Evolutionary conservation across 768 basidiomycete species (phyloP), one percentile per base, ranked within the genome.

Genomic region (Crucibulum laeve): DNA sequence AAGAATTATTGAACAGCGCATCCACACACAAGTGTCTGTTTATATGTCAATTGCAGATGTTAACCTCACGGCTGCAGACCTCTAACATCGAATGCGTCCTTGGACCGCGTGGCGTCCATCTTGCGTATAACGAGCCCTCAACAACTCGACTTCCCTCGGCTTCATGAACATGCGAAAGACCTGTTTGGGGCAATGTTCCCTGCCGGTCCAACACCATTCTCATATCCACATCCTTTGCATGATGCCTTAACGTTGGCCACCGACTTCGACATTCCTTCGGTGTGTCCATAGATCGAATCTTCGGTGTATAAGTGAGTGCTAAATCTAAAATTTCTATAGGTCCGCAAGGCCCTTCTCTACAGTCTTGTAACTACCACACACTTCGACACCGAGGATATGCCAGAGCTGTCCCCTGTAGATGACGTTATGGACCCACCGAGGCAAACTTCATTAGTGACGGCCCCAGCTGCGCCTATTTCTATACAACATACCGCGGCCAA

Each of bases 331-430:
- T 25, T 42, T 24, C 15, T 33, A 17, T 46, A 84, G 82, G 69
- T 79, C 42, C 73, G 72, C 56, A 87, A 85, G 49, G 71, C 76
- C 4, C 62, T 86, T 23, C 69, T 82, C 44, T 88, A 89, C 57
- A 75, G 69, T 53, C 65, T 85, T 22, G 73, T 84, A 47, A 79
- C 80, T 2, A 73, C 69, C 14, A 69, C 74, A 25, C 69, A 84
- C 48, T 77, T 83, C 50, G 77, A 80, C 41, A 63, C 67, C 14
- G 62, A 64, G 42, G 63, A 59, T 14, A 49, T 55, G 13, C 47
- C 47, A 40, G 42, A 45, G 4, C 43, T 43, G 19, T 42, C 47
- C n/a, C 40, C 37, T 38, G 25, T 44, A 11, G 38, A 36, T 21
- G 30, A 40, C 19, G 36, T 42, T 30, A 45, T 36, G 25, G 40